Evolutionary conservation across 495 filamentous ascomycete species (phyloP).

Genomic region (Tuber brumale): DNA sequence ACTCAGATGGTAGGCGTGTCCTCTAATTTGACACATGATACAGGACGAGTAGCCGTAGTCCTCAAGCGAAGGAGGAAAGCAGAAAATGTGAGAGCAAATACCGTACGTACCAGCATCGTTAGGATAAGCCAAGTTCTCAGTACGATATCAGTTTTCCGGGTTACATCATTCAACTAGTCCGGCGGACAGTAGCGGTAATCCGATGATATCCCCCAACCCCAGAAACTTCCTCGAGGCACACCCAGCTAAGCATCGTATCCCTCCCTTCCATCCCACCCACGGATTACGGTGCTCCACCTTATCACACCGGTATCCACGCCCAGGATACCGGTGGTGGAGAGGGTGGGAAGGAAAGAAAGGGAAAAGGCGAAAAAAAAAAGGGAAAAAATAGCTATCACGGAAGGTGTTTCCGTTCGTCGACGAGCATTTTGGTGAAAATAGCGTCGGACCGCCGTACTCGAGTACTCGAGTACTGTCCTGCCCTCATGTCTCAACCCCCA

Average conservation of each 20-base stretch:
- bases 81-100: background rate
- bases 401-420: background rate
- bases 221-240: background rate
- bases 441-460: background rate
- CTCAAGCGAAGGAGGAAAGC: background rate
- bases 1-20: background rate
- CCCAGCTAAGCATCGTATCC: background rate
- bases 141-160: background rate
- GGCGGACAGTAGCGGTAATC: background rate
- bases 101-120: background rate
- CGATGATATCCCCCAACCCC: background rate
- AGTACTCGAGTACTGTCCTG: too few relatives aligned
- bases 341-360: background rate
- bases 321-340: too few relatives aligned
- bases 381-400: background rate
- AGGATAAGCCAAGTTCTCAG: background rate
- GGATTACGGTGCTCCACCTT: background rate
- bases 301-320: background rate
- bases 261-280: background rate
- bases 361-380: background rate
- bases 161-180: background rate
- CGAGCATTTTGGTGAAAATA: background rate
- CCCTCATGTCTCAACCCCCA: background rate
- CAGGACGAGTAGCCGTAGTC: background rate
- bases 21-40: background rate